Evolutionary conservation across 1,139 yeast species (phyloP).

Genomic region (Blastobotrys raffinosifermentans): DNA sequence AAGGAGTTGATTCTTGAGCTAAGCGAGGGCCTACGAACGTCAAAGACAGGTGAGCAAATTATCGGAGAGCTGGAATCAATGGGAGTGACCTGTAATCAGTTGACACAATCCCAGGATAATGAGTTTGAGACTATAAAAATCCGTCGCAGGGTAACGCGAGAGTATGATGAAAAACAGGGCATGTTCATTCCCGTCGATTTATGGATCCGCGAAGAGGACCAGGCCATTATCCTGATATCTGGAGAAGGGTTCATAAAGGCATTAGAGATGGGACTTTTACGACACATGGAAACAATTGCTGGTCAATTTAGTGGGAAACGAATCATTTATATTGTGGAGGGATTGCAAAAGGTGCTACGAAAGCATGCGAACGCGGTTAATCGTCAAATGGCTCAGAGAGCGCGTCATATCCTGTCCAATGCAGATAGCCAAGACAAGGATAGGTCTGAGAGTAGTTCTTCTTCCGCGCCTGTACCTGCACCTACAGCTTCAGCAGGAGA

Average conservation of each 20-base stretch:
- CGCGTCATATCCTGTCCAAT: constrained; percentile 19
- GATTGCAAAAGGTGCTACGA: constrained; percentile 16
- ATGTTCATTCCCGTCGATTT: constrained; percentile 17
- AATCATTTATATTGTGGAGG: constrained; percentile 23
- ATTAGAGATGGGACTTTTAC: constrained; percentile 2
- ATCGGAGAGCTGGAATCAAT: constrained; percentile 5
- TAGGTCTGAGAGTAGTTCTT: neutral
- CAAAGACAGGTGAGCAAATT: constrained; percentile 8
- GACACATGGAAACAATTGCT: constrained; percentile 7
- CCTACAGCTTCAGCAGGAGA: too few species aligned
- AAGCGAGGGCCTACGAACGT: constrained; percentile 6
- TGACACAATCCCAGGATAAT: neutral
- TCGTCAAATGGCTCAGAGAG: constrained; percentile 17
- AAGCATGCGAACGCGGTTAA: constrained; percentile 16
- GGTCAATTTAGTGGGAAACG: constrained; percentile 7
- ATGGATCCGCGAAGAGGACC: constrained; percentile 12
- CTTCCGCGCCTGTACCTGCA: neutral
- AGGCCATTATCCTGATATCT: constrained; percentile 13
- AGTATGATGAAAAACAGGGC: constrained; percentile 17
- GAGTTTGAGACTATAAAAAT: constrained; percentile 10
- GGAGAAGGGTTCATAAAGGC: constrained; percentile 11
- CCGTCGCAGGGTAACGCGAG: constrained; percentile 16
- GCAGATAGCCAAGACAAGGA: constrained; percentile 3
- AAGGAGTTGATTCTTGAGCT: constrained; percentile 20
- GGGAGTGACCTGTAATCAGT: constrained; percentile 4